These are phyloP conservation scores for Eucalyptus erythrocorys DNA, from an alignment of 345 rosid species.

Conservation along the genomic window DNA sequence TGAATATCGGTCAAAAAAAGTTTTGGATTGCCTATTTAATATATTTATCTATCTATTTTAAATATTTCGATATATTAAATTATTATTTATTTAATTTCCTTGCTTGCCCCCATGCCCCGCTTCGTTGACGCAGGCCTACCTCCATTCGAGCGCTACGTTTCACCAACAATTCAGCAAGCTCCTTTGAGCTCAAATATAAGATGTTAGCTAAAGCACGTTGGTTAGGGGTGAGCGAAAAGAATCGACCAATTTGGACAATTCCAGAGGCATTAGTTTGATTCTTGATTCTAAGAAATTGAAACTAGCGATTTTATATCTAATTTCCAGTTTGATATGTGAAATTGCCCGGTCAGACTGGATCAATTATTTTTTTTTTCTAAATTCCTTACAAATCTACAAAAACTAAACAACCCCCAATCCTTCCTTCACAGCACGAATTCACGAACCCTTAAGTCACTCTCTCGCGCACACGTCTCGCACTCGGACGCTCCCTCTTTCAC, in stretches of 20 bases:
- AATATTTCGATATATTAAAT: too few relatives aligned
- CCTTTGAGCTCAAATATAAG: neutral
- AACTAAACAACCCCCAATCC: neutral
- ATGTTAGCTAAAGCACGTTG: neutral
- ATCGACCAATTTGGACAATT: accelerated
- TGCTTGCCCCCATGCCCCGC: neutral
- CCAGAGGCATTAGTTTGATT: too few relatives aligned
- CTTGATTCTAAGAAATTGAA: too few relatives aligned
- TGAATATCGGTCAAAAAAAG: too few relatives aligned
- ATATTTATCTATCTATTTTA: too few relatives aligned
- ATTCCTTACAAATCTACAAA: neutral
- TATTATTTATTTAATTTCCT: too few relatives aligned
- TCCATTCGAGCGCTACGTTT: neutral
- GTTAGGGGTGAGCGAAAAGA: neutral
- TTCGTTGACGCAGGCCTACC: neutral
- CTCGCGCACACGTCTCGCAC: too few relatives aligned
- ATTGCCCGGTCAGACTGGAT: accelerated
- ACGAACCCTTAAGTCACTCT: neutral
- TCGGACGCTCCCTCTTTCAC: too few relatives aligned
- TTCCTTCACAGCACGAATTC: neutral
- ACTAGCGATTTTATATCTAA: accelerated
- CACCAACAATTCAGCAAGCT: neutral
- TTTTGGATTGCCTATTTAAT: too few relatives aligned
- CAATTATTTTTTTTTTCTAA: accelerated
- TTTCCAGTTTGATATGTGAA: neutral